These are phyloP conservation scores for Breviolum minutum DNA, from an alignment of 73 alveolate species.

Conservation along the genomic window DNA sequence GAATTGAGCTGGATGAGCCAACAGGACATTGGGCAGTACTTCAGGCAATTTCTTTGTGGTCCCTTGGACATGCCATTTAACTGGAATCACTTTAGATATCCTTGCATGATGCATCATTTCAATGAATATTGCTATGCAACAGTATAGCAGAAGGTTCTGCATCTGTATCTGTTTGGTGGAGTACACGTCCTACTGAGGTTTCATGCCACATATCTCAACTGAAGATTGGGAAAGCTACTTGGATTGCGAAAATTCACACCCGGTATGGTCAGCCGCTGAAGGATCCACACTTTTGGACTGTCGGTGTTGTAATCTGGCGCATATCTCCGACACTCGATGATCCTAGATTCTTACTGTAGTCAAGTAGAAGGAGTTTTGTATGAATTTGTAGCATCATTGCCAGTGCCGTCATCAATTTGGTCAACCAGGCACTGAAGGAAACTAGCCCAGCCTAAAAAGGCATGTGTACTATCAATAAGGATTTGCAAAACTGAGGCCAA, in stretches of 20 bases:
- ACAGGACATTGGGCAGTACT: constrained; percentile 25
- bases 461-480: too few relatives aligned
- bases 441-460: neutral
- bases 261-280: too few relatives aligned
- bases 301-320: too few relatives aligned
- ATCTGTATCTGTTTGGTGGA: neutral
- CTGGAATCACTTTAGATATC: too few relatives aligned
- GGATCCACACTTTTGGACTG: too few relatives aligned
- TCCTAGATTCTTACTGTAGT: too few relatives aligned
- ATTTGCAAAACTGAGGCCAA: neutral
- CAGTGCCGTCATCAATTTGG: too few relatives aligned
- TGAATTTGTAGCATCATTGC: neutral
- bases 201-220: constrained; percentile 6
- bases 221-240: constrained; percentile 47
- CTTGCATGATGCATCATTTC: too few relatives aligned
- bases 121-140: too few relatives aligned
- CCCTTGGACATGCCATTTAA: neutral
- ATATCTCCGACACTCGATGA: too few relatives aligned
- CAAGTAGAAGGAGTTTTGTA: neutral
- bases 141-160: too few relatives aligned
- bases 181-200: neutral
- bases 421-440: too few relatives aligned
- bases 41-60: constrained; percentile 47
- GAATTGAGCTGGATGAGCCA: constrained; percentile 57
- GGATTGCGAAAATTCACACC: neutral